Conservation (phyloP, 1,284 basidiomycete species). For the Neotropicomus parvogracilis region DNA sequence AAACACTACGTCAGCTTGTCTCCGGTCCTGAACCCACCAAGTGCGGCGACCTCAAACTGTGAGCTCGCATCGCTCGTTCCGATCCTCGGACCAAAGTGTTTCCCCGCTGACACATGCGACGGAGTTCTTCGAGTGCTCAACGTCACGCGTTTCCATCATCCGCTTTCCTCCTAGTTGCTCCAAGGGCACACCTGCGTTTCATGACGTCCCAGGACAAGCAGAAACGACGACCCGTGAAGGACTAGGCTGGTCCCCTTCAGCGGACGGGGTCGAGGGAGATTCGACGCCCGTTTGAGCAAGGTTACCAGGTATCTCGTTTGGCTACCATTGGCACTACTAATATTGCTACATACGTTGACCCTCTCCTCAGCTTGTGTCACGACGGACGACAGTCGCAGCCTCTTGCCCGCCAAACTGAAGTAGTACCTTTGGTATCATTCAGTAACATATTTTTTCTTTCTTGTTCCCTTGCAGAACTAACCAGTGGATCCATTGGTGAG, state of each 20-base stretch:
- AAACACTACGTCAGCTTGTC: too few relatives aligned
- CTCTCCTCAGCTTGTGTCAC: too few relatives aligned
- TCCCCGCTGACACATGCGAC: constrained; percentile 50
- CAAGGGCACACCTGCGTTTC: constrained; percentile 1
- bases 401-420: too few relatives aligned
- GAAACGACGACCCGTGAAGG: not conserved
- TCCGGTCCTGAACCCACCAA: too few relatives aligned
- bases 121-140: constrained; percentile 49
- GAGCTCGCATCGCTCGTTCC: constrained; percentile 32
- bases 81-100: constrained; percentile 42
- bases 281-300: constrained; percentile 45
- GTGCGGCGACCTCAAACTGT: constrained; percentile 28
- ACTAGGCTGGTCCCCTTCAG: constrained; percentile 26
- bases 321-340: too few relatives aligned
- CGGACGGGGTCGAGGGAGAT: constrained; percentile 48
- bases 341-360: too few relatives aligned
- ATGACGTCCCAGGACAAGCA: not conserved
- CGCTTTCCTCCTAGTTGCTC: constrained; percentile 26
- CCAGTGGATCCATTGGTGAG: too few relatives aligned
- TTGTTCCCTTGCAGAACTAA: too few relatives aligned
- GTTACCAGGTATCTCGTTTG: too few relatives aligned
- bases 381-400: too few relatives aligned
- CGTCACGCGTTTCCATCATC: constrained; percentile 40
- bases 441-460: too few relatives aligned
- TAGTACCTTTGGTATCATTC: too few relatives aligned